Conservation (phyloP, 129 eudicot genomes). For the Solidago caesia region DNA sequence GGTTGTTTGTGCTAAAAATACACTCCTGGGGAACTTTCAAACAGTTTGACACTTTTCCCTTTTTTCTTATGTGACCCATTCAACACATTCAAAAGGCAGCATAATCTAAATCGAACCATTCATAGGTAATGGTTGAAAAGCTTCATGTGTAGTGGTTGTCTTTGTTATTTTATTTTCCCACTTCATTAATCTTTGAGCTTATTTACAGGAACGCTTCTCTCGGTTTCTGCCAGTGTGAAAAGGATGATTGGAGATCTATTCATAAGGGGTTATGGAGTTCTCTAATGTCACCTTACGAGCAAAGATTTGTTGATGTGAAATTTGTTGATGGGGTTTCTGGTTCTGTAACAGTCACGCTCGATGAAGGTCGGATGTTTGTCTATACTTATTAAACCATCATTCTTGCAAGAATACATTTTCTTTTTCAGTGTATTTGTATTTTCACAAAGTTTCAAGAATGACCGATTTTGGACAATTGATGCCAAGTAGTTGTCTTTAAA, state of each 20-base stretch:
- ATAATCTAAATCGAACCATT: background rate
- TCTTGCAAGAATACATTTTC: slow-evolving; percentile 1
- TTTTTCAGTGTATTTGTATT: background rate
- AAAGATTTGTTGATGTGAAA: slow-evolving; percentile 74
- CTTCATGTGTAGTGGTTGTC: background rate
- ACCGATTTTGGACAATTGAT: background rate
- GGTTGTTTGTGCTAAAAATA: background rate
- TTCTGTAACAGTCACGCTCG: slow-evolving; percentile 60
- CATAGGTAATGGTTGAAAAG: background rate
- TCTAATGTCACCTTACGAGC: slow-evolving; percentile 70
- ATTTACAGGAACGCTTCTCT: slow-evolving; percentile 72
- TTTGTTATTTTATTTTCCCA: background rate
- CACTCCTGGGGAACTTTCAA: background rate
- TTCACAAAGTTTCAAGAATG: background rate
- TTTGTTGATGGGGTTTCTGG: slow-evolving; percentile 57
- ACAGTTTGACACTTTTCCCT: background rate
- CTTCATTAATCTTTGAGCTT: background rate
- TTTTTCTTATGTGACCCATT: background rate
- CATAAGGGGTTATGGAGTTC: slow-evolving; percentile 72
- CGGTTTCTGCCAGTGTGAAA: slow-evolving; percentile 70
- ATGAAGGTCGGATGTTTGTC: slow-evolving; percentile 56
- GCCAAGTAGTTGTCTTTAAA: background rate
- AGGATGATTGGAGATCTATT: slow-evolving; percentile 66
- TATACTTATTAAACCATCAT: background rate
- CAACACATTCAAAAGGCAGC: background rate